Percentiles rank a stretch among this genome's conserved stretches.
phyloP scores from a whole-genome alignment of 148 eudicot species.

The Rhododendron ferrugineum region DNA sequence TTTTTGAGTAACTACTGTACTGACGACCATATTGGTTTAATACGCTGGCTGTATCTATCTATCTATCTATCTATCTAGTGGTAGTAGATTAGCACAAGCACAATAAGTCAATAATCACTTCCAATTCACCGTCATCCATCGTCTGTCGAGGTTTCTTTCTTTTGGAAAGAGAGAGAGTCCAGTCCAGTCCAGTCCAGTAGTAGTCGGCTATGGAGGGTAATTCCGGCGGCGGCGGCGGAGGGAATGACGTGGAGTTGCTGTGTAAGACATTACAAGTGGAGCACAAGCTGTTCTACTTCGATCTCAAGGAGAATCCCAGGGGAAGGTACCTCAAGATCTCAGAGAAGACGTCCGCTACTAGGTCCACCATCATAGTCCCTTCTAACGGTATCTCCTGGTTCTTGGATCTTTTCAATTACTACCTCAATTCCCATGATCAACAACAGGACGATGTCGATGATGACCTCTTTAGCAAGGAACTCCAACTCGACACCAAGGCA shows the following conservation, averaged over 20 bases:
- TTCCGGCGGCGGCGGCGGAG: conserved; percentile 44
- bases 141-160: neutral
- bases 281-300: conserved; percentile 92
- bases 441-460: neutral
- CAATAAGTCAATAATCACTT: neutral
- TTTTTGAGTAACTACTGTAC: neutral
- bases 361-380: conserved; percentile 92
- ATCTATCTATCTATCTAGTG: neutral
- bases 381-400: conserved; percentile 83
- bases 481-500: conserved; percentile 88
- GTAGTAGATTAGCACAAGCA: neutral
- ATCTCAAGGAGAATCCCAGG: conserved; percentile 96
- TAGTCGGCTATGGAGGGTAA: conserved; percentile 45
- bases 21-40: neutral
- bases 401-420: conserved; percentile 87
- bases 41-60: neutral
- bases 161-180: neutral
- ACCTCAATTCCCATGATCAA: conserved; percentile 67
- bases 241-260: conserved; percentile 75
- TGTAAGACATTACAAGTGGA: conserved; percentile 93
- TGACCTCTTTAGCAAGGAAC: conserved; percentile 80
- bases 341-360: conserved; percentile 90
- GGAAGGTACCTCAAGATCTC: conserved; percentile 92
- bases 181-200: neutral
- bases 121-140: neutral